Evolutionary conservation across 108 stramenopile species (phyloP).

Genomic region (Seminavis robusta): DNA sequence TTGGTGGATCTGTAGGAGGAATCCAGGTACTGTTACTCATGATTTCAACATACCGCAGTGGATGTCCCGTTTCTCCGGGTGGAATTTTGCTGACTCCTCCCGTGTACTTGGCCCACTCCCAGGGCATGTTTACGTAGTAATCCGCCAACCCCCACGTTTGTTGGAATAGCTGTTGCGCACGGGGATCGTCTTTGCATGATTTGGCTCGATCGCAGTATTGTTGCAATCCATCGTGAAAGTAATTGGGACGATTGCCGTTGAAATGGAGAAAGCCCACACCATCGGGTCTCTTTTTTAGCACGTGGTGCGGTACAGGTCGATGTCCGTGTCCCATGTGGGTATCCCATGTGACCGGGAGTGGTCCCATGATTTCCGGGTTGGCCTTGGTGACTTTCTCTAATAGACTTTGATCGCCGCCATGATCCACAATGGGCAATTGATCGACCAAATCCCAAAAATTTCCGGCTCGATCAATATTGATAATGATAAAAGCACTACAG

Average conservation of each 20-base stretch:
- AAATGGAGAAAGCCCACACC: slow-evolving; percentile 3
- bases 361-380: background rate
- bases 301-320: background rate
- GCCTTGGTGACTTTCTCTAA: background rate
- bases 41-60: too few species aligned
- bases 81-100: too few species aligned
- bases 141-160: slow-evolving; percentile 2
- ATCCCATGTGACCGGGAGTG: background rate
- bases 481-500: slow-evolving; percentile 5
- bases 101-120: background rate
- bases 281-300: background rate
- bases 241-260: background rate
- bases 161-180: background rate
- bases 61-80: too few species aligned
- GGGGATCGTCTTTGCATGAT: background rate
- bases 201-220: background rate
- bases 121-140: slow-evolving; percentile 9
- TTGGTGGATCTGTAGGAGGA: too few species aligned
- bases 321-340: slow-evolving; percentile 2
- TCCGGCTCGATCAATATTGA: background rate
- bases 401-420: background rate
- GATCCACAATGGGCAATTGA: background rate
- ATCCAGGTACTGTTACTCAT: too few species aligned
- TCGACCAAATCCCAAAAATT: background rate
- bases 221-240: background rate